These are phyloP conservation scores for Sporopachydermia quercuum DNA, from an alignment of 805 yeast genomes.

Conservation along the genomic window DNA sequence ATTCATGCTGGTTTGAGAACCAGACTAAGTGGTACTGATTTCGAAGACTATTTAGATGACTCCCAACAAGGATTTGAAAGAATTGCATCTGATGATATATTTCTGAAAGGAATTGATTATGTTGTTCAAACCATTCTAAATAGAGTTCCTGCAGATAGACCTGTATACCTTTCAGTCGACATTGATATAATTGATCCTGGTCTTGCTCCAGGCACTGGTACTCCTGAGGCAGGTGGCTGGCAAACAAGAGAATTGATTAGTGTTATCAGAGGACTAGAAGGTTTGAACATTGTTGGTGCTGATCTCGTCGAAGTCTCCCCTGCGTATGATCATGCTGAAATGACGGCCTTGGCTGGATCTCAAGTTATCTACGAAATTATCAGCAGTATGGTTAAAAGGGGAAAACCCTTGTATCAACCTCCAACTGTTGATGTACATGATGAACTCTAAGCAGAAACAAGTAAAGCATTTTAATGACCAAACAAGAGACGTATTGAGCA, in stretches of 20 bases:
- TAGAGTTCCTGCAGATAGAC: slow-evolving; percentile 44
- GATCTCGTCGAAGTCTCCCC: slow-evolving; percentile 69
- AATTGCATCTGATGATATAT: slow-evolving; percentile 59
- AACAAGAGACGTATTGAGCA: no score
- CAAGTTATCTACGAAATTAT: slow-evolving; percentile 57
- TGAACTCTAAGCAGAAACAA: slow-evolving; percentile 10
- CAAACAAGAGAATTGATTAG: slow-evolving; percentile 47
- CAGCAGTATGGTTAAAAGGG: slow-evolving; percentile 61
- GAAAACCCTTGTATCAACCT: slow-evolving; percentile 13
- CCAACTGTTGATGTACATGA: slow-evolving; percentile 8
- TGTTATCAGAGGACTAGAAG: slow-evolving; percentile 43
- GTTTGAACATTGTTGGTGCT: slow-evolving; percentile 52
- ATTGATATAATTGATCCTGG: slow-evolving; percentile 66
- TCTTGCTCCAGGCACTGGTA: slow-evolving; percentile 66
- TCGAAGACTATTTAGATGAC: slow-evolving; percentile 54
- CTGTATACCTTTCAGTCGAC: slow-evolving; percentile 69
- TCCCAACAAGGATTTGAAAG: slow-evolving; percentile 52
- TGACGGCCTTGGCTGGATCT: slow-evolving; percentile 56
- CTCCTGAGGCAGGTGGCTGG: slow-evolving; percentile 67
- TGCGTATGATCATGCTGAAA: slow-evolving; percentile 46
- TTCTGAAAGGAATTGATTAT: slow-evolving; percentile 47
- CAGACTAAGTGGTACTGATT: slow-evolving; percentile 44
- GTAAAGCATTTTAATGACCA: no score
- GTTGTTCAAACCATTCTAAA: slow-evolving; percentile 38
- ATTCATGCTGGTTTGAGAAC: slow-evolving; percentile 71